These are phyloP conservation scores for Sugiyamaella smithiae DNA, from an alignment of 805 yeast genomes.

Conservation along the genomic window DNA sequence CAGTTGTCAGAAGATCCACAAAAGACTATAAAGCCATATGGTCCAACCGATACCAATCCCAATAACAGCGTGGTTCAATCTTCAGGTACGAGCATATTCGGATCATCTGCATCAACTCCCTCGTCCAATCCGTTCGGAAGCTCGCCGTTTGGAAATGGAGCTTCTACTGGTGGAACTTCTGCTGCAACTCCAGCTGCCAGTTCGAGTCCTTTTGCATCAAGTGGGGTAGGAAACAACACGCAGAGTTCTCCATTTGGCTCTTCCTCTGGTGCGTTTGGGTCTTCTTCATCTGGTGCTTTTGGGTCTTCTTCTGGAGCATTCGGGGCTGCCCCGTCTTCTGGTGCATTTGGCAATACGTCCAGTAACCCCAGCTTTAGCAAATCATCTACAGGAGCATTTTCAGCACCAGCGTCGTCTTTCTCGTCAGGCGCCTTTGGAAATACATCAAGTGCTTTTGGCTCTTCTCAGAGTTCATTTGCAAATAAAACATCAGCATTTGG, in stretches of 20 bases:
- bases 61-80: background rate
- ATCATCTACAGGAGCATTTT: no score
- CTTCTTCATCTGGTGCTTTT: constrained; percentile 6
- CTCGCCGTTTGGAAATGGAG: background rate
- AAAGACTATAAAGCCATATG: constrained; percentile 15
- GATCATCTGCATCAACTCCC: background rate
- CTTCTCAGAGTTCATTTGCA: no score
- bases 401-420: no score
- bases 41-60: constrained; percentile 2
- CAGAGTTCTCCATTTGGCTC: background rate
- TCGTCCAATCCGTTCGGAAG: background rate
- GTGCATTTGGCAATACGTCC: background rate
- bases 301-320: constrained; percentile 10
- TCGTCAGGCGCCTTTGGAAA: constrained; percentile 27
- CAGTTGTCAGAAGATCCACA: constrained; percentile 42
- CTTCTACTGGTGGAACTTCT: background rate
- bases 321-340: background rate
- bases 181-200: background rate
- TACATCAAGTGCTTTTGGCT: constrained; percentile 4
- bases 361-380: background rate
- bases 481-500: constrained; percentile 9
- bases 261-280: constrained; percentile 7
- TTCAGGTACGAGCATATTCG: background rate
- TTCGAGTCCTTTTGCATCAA: background rate
- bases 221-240: background rate